Evolutionary conservation across 2,329 filamentous ascomycete genomes (phyloP), one percentile per base, ranked within the genome.

Genomic region (Arthroderma uncinatum): DNA sequence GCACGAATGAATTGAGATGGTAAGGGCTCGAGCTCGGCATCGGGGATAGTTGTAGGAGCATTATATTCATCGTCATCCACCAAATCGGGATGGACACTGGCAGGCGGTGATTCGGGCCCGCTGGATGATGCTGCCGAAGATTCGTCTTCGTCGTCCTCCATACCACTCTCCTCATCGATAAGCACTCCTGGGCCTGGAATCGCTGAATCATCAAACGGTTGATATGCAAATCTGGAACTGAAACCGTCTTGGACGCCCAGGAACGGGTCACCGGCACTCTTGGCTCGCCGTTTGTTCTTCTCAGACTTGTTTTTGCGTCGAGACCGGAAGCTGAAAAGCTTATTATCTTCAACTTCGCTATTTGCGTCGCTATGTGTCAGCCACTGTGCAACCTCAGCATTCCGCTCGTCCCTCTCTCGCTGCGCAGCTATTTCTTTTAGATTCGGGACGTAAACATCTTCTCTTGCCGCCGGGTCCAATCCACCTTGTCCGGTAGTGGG

Each of bases 341-440:
- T 60, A 12, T 33, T 64, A 40, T 70, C 67, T 28, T 68, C 69
- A n/a, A 65, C 62, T 55, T 70, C 71, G 55, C 74, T 75, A 44
- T 71, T 75, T 14, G 72, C 74, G 42, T 74, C 74, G 61, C 74
- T 79, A n/a, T 74, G 74, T 10, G 74, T 72, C 12, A 80, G 72
- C 80, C 80, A 82, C 21, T 74, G 70, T 54, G 73, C 71, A 34
- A 82, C 79, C 55, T 80, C 77, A 7, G 73, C 70, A 58, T 80
- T 79, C 62, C 76, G 80, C 54, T 80, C 76, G 2, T 74, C 71
- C 33, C 74, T 67, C 34, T 74, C 68, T 53, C 75, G 73, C 58
- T 74, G 69, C 44, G 74, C 68, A 52, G 75, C 72, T 53, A 79
- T 68, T 25, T 82, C 78, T 52, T 79, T 77, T 6, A 79, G 68